These are phyloP conservation scores for Sphagnurus paluster DNA, from an alignment of 1,284 basidiomycete species.

Conservation along the genomic window DNA sequence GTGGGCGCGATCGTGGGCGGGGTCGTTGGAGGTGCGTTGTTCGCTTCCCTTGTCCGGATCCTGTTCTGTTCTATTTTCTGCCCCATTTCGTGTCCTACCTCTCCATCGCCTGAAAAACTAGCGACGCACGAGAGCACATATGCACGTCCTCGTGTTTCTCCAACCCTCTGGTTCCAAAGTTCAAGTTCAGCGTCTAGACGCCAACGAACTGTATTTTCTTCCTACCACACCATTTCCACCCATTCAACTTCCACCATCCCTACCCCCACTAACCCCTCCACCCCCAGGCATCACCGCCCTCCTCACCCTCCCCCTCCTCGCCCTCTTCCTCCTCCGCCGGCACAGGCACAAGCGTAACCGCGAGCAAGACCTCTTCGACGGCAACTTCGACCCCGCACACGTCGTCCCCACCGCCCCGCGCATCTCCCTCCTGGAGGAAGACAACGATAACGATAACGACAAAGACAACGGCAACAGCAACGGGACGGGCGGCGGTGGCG, in stretches of 20 bases:
- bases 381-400: slow-evolving; percentile 42
- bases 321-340: slow-evolving; percentile 30
- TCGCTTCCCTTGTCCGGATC: not conserved
- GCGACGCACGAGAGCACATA: no score
- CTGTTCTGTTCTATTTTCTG: no score
- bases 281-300: slow-evolving; percentile 35
- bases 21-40: slow-evolving; percentile 37
- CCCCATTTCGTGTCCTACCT: not conserved
- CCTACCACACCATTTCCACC: not conserved
- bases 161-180: no score
- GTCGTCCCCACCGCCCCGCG: slow-evolving; percentile 16
- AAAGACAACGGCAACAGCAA: slow-evolving; percentile 8
- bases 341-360: slow-evolving; percentile 24
- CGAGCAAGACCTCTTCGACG: slow-evolving; percentile 37
- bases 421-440: slow-evolving; percentile 4
- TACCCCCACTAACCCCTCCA: not conserved
- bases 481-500: slow-evolving; percentile 32
- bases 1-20: slow-evolving; percentile 41
- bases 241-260: not conserved
- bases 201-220: no score
- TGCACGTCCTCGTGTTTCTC: no score
- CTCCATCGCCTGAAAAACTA: no score
- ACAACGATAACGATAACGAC: no score
- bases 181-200: no score
- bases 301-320: slow-evolving; percentile 24